A percentile compares a stretch with the other conserved stretches of the same genome.
Conservation (phyloP, 331 rosid genomes). For the Pyracantha coccinea region DNA sequence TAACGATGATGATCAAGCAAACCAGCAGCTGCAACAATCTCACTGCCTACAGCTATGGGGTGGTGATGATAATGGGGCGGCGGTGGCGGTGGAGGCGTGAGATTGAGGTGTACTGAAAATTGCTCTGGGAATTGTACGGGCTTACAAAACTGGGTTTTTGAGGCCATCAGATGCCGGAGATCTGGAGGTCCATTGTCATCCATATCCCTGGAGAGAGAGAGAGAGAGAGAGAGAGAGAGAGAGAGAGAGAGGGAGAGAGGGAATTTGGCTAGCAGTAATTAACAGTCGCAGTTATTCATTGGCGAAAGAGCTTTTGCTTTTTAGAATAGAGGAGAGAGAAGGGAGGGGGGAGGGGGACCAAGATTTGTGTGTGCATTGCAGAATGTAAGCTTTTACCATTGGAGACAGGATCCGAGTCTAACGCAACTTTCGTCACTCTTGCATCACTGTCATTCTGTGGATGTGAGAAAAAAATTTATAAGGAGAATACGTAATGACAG, state of each 20-base stretch:
- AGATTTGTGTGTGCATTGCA: background rate
- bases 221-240: background rate
- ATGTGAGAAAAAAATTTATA: background rate
- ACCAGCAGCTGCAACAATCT: background rate
- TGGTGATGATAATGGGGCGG: background rate
- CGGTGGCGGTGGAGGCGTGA: background rate
- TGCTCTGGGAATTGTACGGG: constrained; percentile 21
- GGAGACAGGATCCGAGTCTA: constrained; percentile 99
- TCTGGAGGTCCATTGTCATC: constrained; percentile 47
- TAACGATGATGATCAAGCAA: background rate
- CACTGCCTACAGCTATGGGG: background rate
- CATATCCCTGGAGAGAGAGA: constrained; percentile 8
- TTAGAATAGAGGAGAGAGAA: background rate
- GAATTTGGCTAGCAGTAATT: background rate
- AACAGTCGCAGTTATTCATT: background rate
- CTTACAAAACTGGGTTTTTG: constrained; percentile 26
- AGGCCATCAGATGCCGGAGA: constrained; percentile 47
- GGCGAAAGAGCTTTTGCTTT: background rate
- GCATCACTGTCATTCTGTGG: constrained; percentile 11
- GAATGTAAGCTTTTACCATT: constrained; percentile 7
- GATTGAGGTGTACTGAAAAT: constrained; percentile 17
- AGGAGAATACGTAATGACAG: background rate
- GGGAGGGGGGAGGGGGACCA: background rate
- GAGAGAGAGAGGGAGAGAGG: background rate
- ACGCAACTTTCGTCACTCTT: constrained; percentile 53